Conservation (phyloP, 2,329 filamentous ascomycete species). For the Fusarium nelsonii region DNA sequence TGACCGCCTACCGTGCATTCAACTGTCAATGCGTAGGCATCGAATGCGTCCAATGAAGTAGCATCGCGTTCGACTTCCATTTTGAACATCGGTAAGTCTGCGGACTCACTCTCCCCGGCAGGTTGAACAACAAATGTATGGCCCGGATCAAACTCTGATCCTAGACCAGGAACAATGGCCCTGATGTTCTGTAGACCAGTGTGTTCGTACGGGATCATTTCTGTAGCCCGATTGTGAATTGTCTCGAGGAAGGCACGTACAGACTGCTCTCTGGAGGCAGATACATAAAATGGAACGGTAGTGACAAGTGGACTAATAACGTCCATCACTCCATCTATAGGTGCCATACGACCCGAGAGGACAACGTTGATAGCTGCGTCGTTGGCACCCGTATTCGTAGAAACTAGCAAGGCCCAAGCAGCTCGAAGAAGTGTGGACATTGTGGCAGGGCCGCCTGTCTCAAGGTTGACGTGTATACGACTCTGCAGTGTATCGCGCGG, state of each 20-base stretch:
- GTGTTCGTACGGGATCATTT: constrained; percentile 3
- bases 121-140: constrained; percentile 9
- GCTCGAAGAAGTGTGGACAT: constrained; percentile 1
- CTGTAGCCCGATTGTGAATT: neutral
- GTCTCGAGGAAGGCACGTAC: neutral
- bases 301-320: constrained; percentile 8
- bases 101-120: constrained; percentile 1
- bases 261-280: neutral
- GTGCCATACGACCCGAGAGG: constrained; percentile 1
- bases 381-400: neutral
- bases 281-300: constrained; percentile 4
- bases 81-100: neutral
- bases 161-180: neutral
- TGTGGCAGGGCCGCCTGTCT: neutral
- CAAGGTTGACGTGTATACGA: neutral
- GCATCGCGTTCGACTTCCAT: neutral
- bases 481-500: neutral
- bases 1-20: constrained; percentile 2
- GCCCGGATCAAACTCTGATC: constrained; percentile 2
- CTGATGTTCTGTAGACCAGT: constrained; percentile 8
- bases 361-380: constrained; percentile 1
- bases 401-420: constrained; percentile 1
- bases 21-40: constrained; percentile 3
- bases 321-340: constrained; percentile 9
- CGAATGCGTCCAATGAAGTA: neutral